phyloP scores from a whole-genome alignment of 768 basidiomycete genomes.

The Suillus lakei region DNA sequence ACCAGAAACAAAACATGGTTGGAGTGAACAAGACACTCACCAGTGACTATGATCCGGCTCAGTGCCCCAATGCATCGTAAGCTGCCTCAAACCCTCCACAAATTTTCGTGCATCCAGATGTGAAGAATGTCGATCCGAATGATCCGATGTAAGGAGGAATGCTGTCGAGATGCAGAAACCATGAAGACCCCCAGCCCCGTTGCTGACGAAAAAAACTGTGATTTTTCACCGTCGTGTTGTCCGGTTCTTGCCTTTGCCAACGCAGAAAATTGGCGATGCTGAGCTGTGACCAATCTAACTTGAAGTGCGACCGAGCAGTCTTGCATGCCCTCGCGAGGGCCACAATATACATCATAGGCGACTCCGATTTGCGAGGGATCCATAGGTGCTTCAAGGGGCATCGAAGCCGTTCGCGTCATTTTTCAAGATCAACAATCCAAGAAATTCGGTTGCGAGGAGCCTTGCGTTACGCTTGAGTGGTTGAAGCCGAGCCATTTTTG shows the following conservation, averaged over 20 bases:
- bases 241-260: constrained; percentile 9
- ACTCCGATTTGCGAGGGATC: constrained; percentile 20
- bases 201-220: constrained; percentile 23
- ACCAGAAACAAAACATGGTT: constrained; percentile 25
- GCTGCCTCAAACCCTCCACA: background rate
- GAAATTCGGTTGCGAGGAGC: background rate
- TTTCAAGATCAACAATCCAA: constrained; percentile 2
- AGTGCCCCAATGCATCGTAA: constrained; percentile 5
- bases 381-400: constrained; percentile 20
- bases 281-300: constrained; percentile 1
- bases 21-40: constrained; percentile 40
- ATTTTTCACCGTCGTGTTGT: constrained; percentile 33
- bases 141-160: constrained; percentile 18
- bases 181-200: constrained; percentile 25
- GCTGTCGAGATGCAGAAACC: constrained; percentile 29
- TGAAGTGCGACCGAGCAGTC: constrained; percentile 1
- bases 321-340: constrained; percentile 24
- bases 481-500: background rate
- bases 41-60: constrained; percentile 20
- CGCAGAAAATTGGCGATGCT: constrained; percentile 13
- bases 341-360: constrained; percentile 9
- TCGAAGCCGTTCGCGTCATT: constrained; percentile 14
- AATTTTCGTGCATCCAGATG: constrained; percentile 9
- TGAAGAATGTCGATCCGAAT: constrained; percentile 13
- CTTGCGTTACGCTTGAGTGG: background rate